A percentile compares a stretch with the other conserved stretches of the same genome.
phyloP scores from a whole-genome alignment of 2,329 filamentous ascomycete species.

The Aspergillus melleus region DNA sequence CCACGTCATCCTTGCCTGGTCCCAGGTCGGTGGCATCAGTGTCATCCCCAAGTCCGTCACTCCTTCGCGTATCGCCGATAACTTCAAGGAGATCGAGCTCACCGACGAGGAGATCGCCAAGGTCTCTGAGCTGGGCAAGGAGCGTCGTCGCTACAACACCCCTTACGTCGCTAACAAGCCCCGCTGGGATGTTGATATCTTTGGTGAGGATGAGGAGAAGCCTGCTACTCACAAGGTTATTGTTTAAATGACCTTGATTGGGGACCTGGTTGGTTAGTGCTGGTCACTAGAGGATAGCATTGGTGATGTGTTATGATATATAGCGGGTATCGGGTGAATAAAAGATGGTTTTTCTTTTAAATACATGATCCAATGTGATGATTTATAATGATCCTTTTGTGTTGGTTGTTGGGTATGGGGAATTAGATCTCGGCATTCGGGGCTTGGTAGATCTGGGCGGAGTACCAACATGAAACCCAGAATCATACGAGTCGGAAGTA shows the following conservation, averaged over 20 bases:
- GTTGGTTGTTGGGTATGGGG: no score
- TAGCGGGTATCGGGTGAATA: background rate
- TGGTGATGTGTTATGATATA: background rate
- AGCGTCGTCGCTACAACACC: slow-evolving; percentile 39
- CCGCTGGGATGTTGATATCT: slow-evolving; percentile 60
- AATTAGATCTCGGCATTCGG: no score
- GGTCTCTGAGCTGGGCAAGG: slow-evolving; percentile 33
- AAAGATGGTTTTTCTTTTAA: no score
- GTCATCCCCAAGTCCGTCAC: slow-evolving; percentile 47
- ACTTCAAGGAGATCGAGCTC: slow-evolving; percentile 46
- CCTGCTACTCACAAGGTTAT: slow-evolving; percentile 51
- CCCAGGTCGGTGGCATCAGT: slow-evolving; percentile 41
- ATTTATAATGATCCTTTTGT: no score
- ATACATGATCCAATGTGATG: no score
- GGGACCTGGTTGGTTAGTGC: background rate
- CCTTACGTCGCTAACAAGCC: slow-evolving; percentile 46
- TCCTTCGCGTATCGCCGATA: slow-evolving; percentile 43
- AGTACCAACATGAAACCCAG: no score
- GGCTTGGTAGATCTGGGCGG: no score
- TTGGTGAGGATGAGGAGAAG: slow-evolving; percentile 56
- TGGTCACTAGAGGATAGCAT: background rate
- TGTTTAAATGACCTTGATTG: slow-evolving; percentile 15
- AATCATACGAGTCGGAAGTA: no score
- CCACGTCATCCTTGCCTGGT: slow-evolving; percentile 43
- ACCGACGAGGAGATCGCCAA: slow-evolving; percentile 38